These are phyloP conservation scores for Lichtheimia hyalospora DNA, from an alignment of 371 early-diverging fungal genomes.

Conservation along the genomic window DNA sequence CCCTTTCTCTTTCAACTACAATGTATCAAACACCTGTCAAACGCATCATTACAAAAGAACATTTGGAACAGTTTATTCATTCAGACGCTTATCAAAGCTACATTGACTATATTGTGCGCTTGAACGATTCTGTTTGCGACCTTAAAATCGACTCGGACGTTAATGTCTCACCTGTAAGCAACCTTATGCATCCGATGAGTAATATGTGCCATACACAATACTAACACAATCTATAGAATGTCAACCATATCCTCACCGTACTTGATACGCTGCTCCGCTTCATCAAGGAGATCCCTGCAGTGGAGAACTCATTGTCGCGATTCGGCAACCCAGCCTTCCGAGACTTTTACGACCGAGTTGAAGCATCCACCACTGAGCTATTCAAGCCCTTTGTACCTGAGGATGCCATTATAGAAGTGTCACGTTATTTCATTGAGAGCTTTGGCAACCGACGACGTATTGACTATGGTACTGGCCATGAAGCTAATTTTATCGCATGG, in stretches of 20 bases:
- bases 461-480: conserved; percentile 99
- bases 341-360: conserved; percentile 72
- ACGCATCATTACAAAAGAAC: conserved; percentile 84
- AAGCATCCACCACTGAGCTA: conserved; percentile 18
- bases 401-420: conserved; percentile 69
- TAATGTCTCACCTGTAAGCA: conserved; percentile 49
- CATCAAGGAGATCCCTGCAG: conserved; percentile 74
- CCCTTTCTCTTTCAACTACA: neutral
- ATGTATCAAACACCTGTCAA: conserved; percentile 54
- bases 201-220: neutral
- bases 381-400: conserved; percentile 16
- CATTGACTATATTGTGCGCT: conserved; percentile 65
- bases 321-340: conserved; percentile 94
- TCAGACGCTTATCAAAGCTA: conserved; percentile 67
- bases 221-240: conserved; percentile 36
- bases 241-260: conserved; percentile 57
- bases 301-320: conserved; percentile 74
- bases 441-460: conserved; percentile 97
- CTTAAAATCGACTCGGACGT: conserved; percentile 53
- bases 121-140: conserved; percentile 75
- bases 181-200: conserved; percentile 11
- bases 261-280: conserved; percentile 64
- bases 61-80: conserved; percentile 74
- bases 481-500: conserved; percentile 94
- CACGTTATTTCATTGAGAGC: conserved; percentile 79